These are phyloP conservation scores for Triticum urartu DNA, from an alignment of 176 grass and related monocot species.

Conservation along the genomic window DNA sequence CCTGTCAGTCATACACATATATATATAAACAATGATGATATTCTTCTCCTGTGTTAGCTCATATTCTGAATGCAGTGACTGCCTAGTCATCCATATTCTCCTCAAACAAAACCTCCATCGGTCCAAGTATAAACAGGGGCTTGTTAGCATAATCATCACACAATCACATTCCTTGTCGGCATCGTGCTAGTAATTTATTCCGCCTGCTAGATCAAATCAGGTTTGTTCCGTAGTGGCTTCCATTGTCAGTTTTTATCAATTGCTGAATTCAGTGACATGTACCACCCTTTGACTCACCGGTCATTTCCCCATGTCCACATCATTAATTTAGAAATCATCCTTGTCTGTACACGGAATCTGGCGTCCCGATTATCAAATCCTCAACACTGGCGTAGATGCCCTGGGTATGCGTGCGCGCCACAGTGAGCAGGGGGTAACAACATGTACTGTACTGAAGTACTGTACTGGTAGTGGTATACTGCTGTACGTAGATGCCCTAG, in stretches of 20 bases:
- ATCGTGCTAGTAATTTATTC: constrained; percentile 29
- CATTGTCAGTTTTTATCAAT: constrained; percentile 38
- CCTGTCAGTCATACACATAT: neutral
- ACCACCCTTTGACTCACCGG: constrained; percentile 25
- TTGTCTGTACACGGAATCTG: constrained; percentile 42
- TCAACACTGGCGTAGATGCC: constrained; percentile 24
- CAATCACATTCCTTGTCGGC: constrained; percentile 47
- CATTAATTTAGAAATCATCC: constrained; percentile 45
- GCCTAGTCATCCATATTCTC: constrained; percentile 17
- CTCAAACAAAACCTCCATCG: constrained; percentile 28
- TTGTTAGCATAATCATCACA: constrained; percentile 35
- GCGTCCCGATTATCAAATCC: constrained; percentile 34
- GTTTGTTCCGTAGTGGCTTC: constrained; percentile 54
- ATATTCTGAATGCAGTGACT: neutral
- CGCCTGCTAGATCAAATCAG: constrained; percentile 47
- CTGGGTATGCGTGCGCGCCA: constrained; percentile 34
- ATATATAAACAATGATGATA: neutral
- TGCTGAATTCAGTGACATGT: constrained; percentile 30
- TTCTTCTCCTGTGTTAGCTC: neutral
- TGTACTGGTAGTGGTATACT: neutral
- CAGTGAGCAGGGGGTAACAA: constrained; percentile 22
- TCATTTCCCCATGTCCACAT: constrained; percentile 35
- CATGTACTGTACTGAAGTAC: neutral
- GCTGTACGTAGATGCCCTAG: neutral
- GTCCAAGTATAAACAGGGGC: neutral